Conservation (phyloP, 257 asterid species). For the Solanum piurae region DNA sequence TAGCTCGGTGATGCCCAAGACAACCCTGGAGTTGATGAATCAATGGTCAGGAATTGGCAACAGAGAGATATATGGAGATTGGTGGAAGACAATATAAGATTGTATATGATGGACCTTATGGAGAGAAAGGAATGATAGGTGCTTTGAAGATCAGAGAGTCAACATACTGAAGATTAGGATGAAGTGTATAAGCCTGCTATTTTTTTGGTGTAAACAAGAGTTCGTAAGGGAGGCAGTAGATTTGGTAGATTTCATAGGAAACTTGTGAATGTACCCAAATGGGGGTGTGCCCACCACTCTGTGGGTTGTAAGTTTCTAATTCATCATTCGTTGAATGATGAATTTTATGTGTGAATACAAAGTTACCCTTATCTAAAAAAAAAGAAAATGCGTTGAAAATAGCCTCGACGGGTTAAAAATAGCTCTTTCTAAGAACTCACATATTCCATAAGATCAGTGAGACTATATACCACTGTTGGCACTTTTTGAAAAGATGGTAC, state of each 20-base stretch:
- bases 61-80: background rate
- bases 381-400: background rate
- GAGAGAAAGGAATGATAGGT: background rate
- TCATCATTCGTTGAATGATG: background rate
- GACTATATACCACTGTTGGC: background rate
- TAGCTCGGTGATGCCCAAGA: background rate
- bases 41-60: background rate
- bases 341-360: background rate
- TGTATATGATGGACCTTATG: background rate
- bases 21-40: background rate
- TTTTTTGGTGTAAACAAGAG: background rate
- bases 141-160: background rate
- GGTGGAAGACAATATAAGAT: background rate
- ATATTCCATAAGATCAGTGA: background rate
- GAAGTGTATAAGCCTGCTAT: background rate
- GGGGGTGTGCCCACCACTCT: background rate
- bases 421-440: background rate
- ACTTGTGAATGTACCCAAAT: background rate
- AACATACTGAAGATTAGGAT: background rate
- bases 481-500: background rate
- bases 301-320: background rate
- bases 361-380: background rate
- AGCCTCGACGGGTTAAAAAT: background rate
- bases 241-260: background rate
- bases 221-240: background rate